Base-by-base conservation (phyloP, 306 rosid species). In the Malus sylvestris region DNA sequence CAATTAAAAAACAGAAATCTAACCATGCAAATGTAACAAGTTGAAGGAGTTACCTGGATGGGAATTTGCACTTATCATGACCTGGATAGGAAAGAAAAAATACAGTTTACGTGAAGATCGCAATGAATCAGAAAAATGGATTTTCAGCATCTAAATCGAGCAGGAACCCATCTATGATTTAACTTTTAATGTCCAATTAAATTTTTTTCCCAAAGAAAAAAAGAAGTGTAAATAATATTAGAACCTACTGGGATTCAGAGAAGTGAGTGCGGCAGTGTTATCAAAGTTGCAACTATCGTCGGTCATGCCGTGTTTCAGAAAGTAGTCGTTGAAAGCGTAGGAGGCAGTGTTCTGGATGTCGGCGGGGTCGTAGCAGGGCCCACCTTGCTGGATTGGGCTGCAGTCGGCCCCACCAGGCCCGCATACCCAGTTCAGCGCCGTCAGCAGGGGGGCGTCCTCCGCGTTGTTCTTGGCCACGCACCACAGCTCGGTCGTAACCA, bases 381-480 rank as follows among this genome's bases (percentile, higher is more conserved):
- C 99, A 40, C 93, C 94, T 2, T 49, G 77, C 86, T 91, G 98
- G 85, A 91, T 96, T 76, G 93, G 91, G 58, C 86, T 30, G 76
- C 99, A 96, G 73, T 93, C 87, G 38, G 90, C 88, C 10, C 91
- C 98, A 1, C 97, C 97, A 1, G 90, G 80, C 6, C 98, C 93
- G 72, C 99, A 96, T 5, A 93, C 97, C 99, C 99, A 95, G 57
- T 88, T 88, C 12, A 92, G 82, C 2, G 99, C 97, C 11, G 88
- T 2, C 84, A 79, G 93, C 44, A 96, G 83, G 8, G 91, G 83
- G 19, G 91, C 57, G 32, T 96, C 99, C 65, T 89, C 97, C 11
- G 96, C 96, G 89, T 92, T 91, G 86, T 95, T 95, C 86, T 88
- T 95, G 13, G 97, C 97, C 80, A 92, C 99, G 83, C 99, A 95